Conservation (phyloP, 345 rosid genomes). For the Arabidopsis arenosa region DNA sequence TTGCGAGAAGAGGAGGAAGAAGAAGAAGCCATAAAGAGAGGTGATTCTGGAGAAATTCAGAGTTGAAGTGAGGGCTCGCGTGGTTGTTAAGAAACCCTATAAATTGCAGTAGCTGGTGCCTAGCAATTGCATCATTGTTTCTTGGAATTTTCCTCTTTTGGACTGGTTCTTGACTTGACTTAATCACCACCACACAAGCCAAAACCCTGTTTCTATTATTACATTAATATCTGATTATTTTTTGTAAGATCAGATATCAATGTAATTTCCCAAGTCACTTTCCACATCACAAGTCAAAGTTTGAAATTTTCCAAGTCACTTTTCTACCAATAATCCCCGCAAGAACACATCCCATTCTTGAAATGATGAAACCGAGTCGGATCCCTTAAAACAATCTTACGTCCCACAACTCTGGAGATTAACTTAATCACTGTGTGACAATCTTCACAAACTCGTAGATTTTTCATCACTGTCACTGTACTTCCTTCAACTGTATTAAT, state of each 20-base stretch:
- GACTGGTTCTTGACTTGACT: not conserved
- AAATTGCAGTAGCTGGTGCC: not conserved
- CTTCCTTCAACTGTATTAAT: conserved; percentile 55
- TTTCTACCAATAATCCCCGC: conserved; percentile 64
- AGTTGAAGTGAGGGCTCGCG: not conserved
- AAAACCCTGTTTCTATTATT: not conserved
- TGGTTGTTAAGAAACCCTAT: not conserved
- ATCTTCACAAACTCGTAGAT: conserved; percentile 76
- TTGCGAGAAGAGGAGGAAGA: not conserved
- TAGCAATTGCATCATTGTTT: conserved; percentile 1
- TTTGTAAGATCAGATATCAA: not conserved
- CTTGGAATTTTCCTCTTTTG: not conserved
- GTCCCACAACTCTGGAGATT: conserved; percentile 54
- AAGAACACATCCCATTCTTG: conserved; percentile 55
- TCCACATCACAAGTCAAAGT: not conserved
- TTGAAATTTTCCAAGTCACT: not conserved
- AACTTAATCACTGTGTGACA: conserved; percentile 64
- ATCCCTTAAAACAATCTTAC: conserved; percentile 64
- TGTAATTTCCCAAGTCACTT: not conserved
- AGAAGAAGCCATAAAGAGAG: conserved; percentile 9
- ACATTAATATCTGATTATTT: not conserved
- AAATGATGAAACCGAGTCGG: conserved; percentile 64
- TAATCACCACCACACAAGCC: not conserved
- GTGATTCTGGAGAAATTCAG: not conserved
- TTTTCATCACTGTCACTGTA: conserved; percentile 68